Evolutionary conservation across 2,329 filamentous ascomycete species (phyloP).

Genomic region (Lojkania enalia): DNA sequence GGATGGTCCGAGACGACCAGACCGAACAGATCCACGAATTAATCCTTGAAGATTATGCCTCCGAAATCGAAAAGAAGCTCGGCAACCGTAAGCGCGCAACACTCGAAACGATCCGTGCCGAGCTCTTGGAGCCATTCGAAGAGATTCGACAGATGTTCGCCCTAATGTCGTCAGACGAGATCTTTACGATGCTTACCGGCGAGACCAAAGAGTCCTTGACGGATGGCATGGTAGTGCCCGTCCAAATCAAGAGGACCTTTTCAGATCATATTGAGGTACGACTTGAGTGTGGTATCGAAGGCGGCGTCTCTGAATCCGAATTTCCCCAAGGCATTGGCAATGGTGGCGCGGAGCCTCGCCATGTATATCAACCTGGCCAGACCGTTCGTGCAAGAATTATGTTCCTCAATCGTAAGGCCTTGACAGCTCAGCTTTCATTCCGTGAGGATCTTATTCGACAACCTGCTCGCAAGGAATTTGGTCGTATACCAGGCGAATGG

Average conservation of each 20-base stretch:
- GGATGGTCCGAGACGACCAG: constrained; percentile 91
- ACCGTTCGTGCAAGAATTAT: constrained; percentile 86
- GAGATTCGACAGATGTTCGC: constrained; percentile 84
- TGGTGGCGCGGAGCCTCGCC: constrained; percentile 52
- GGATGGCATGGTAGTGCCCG: constrained; percentile 90
- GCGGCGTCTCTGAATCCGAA: constrained; percentile 79
- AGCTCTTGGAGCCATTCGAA: constrained; percentile 90
- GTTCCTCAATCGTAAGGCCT: constrained; percentile 83
- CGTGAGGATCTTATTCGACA: constrained; percentile 78
- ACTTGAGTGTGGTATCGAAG: constrained; percentile 92
- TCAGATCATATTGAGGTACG: constrained; percentile 92
- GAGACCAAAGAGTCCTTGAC: constrained; percentile 83
- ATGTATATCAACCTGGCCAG: constrained; percentile 77
- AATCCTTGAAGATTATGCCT: constrained; percentile 93
- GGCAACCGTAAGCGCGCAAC: constrained; percentile 94
- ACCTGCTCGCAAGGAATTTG: constrained; percentile 70
- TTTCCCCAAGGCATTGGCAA: constrained; percentile 69
- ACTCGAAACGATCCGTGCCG: constrained; percentile 91
- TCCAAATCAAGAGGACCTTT: constrained; percentile 84
- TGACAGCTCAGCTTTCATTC: constrained; percentile 81
- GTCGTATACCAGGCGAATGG: constrained; percentile 81
- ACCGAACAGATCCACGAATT: constrained; percentile 96
- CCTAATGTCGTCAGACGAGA: constrained; percentile 70
- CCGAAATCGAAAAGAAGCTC: constrained; percentile 90
- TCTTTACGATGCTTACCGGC: constrained; percentile 96